Evolutionary conservation across 2,329 filamentous ascomycete species (phyloP), one percentile per base, ranked within the genome.

Genomic region (Phyllosticta paracitricarpa): DNA sequence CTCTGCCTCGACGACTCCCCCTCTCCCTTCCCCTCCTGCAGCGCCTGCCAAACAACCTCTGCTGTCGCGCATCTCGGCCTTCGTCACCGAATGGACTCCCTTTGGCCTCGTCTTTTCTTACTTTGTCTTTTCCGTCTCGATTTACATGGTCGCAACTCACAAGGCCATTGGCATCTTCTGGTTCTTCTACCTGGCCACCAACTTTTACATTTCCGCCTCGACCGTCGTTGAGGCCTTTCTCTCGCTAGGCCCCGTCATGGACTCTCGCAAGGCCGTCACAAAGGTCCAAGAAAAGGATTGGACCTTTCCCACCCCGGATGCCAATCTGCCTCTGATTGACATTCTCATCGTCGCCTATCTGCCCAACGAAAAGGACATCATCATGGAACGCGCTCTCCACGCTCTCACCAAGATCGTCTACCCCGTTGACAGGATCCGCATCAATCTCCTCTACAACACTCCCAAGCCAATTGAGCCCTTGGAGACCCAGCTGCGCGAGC

Each of bases 291-390:
- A 74, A 56, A 76, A 72, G 51, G 68, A 69, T 5, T 77, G 76
- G 75, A 64, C 67, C 5, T 77, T 78, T 58, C 76, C 75, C 12
- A 77, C 76, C 9, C 67, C 73, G 10, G 71, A 77, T 60, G 66
- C 70, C 55, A 66, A 77, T 14, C 68, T 80, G 2, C 72, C 73
- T 0, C 73, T 76, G 26, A 69, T 80, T 19, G 78, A 80, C 63
- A 68, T 80, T 51, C 69, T 79, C 59, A 78, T 80, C 59, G 78
- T 80, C 2, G 78, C 78, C 14, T 80, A 80, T 64, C 70, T 80
- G n/a, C 78, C 78, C 4, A 80, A 80, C 62, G 78, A 80, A 65
- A 71, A 78, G 66, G 77, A 79, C 58, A 80, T 80, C 58, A 78
- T 80, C 64, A 72, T 78, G 66, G 77, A 78, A 56, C 75, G 78